phyloP scores from a whole-genome alignment of 2,329 filamentous ascomycete species.

The Hymenoscyphus occultus region DNA sequence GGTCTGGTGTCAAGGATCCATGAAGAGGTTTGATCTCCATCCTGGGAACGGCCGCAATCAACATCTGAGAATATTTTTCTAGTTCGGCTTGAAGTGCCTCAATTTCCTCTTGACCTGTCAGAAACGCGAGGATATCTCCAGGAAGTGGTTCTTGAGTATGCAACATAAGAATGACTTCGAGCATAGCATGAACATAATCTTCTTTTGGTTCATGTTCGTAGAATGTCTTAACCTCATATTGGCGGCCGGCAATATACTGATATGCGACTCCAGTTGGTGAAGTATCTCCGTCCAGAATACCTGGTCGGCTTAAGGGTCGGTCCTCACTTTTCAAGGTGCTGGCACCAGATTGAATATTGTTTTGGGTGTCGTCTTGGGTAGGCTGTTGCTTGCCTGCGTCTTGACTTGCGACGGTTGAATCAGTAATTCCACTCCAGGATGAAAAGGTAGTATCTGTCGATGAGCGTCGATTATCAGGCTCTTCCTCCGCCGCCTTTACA shows the following conservation, averaged over 20 bases:
- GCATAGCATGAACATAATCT: conserved; percentile 77
- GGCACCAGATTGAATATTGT: not conserved
- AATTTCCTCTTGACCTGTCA: conserved; percentile 91
- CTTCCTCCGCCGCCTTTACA: not conserved
- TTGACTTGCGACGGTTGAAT: conserved; percentile 11
- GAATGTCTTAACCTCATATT: conserved; percentile 76
- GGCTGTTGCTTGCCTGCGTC: conserved; percentile 12
- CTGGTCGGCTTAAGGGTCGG: not conserved
- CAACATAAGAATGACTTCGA: conserved; percentile 81
- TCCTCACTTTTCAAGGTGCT: not conserved
- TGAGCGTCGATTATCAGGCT: conserved; percentile 14
- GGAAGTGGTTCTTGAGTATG: conserved; percentile 87
- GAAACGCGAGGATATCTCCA: conserved; percentile 87
- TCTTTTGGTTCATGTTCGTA: conserved; percentile 73
- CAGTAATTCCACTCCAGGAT: conserved; percentile 28
- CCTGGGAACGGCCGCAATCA: conserved; percentile 73
- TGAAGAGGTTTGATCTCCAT: conserved; percentile 76
- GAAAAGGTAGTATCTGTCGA: conserved; percentile 22
- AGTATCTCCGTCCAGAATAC: conserved; percentile 16
- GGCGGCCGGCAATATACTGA: conserved; percentile 74
- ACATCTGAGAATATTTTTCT: conserved; percentile 70
- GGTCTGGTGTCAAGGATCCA: conserved; percentile 81
- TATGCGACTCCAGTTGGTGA: conserved; percentile 30
- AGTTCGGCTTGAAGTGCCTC: conserved; percentile 77
- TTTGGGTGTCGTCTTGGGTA: not conserved